These are phyloP conservation scores for Didymella keratinophila DNA, from an alignment of 2,329 filamentous ascomycete species.

Conservation along the genomic window DNA sequence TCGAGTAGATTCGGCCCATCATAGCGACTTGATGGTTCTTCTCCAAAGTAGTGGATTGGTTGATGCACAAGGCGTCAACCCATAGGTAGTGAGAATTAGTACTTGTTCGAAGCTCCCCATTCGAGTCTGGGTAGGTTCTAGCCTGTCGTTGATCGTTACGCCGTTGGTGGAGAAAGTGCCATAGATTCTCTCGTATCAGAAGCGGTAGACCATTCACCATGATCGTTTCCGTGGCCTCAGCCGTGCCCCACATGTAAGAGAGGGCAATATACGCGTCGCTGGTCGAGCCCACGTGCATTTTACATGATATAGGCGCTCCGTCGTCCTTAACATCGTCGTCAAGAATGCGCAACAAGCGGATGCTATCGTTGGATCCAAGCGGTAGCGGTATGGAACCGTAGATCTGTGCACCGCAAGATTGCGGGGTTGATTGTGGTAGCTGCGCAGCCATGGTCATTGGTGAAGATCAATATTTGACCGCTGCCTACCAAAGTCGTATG, in stretches of 20 bases:
- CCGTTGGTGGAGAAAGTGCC: slow-evolving; percentile 15
- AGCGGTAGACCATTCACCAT: slow-evolving; percentile 1
- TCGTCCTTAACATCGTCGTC: not conserved
- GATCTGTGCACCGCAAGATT: not conserved
- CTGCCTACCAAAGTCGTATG: no score
- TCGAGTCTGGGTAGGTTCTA: no score
- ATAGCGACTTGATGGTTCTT: not conserved
- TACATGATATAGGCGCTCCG: slow-evolving; percentile 1
- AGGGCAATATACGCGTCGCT: slow-evolving; percentile 4
- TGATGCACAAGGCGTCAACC: not conserved
- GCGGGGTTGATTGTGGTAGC: not conserved
- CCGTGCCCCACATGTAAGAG: slow-evolving; percentile 16
- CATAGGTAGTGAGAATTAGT: not conserved
- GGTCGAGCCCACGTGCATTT: not conserved
- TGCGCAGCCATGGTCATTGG: not conserved
- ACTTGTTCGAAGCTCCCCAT: not conserved
- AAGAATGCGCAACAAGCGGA: not conserved
- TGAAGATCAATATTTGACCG: not conserved
- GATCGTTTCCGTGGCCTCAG: not conserved
- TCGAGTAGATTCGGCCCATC: not conserved
- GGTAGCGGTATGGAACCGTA: not conserved
- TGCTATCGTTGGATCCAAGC: not conserved
- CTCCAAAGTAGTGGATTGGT: not conserved
- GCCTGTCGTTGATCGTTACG: not conserved
- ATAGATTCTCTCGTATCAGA: slow-evolving; percentile 12